These are phyloP conservation scores for Blastocystis sp. DNA, from an alignment of 352 stramenopile genomes.

Conservation along the genomic window DNA sequence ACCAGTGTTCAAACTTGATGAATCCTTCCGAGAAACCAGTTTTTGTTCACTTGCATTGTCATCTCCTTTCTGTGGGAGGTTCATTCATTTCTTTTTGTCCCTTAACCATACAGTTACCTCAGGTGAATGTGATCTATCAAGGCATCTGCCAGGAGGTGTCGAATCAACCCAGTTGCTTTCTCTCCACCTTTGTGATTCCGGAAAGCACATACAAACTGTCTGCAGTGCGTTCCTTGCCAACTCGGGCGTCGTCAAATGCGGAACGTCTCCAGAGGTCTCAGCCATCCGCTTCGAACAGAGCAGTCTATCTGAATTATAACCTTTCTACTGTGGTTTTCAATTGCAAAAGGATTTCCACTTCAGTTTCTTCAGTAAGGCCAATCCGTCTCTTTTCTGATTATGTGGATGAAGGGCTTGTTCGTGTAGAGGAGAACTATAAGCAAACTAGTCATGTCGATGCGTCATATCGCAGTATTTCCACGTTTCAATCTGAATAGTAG, in stretches of 20 bases:
- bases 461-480: too few species aligned
- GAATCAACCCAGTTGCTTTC: not conserved
- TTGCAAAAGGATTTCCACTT: too few species aligned
- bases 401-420: too few species aligned
- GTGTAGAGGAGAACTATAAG: too few species aligned
- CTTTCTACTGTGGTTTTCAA: too few species aligned
- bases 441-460: too few species aligned
- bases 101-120: not conserved
- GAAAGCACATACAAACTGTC: not conserved
- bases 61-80: not conserved
- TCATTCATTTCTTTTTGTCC: not conserved
- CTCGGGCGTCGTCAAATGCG: not conserved
- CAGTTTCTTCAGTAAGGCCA: too few species aligned
- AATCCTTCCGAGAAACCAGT: not conserved
- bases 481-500: not conserved
- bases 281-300: too few species aligned
- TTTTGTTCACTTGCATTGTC: conserved; percentile 6
- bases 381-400: too few species aligned
- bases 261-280: not conserved
- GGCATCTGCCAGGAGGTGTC: not conserved
- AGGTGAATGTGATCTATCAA: not conserved
- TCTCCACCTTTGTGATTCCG: not conserved
- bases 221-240: not conserved
- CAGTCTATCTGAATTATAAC: too few species aligned
- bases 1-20: not conserved